Conservation (phyloP, 1,139 yeast genomes). For the Candida pseudocylindracea region DNA sequence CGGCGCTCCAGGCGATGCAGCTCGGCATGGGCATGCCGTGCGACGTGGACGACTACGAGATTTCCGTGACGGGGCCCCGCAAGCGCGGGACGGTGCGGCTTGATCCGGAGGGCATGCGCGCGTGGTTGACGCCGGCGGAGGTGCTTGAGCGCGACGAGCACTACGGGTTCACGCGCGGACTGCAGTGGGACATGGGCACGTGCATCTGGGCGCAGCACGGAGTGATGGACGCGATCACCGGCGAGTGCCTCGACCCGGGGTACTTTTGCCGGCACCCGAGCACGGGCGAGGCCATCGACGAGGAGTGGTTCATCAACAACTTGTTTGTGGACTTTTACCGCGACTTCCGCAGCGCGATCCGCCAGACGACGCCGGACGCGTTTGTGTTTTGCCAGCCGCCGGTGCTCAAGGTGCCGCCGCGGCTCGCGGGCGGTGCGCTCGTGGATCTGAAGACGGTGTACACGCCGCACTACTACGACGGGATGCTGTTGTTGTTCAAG, state of each 20-base stretch:
- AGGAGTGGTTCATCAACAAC: constrained; percentile 36
- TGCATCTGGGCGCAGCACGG: constrained; percentile 45
- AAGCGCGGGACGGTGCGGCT: constrained; percentile 29
- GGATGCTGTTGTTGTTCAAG: constrained; percentile 77
- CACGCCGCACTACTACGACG: constrained; percentile 86
- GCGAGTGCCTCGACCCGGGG: constrained; percentile 10
- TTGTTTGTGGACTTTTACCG: constrained; percentile 38
- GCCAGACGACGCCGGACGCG: constrained; percentile 20
- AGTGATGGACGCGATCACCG: constrained; percentile 14
- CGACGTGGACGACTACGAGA: constrained; percentile 41
- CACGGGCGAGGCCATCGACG: constrained; percentile 14
- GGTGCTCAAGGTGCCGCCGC: constrained; percentile 62
- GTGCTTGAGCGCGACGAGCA: constrained; percentile 22
- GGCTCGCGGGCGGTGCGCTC: constrained; percentile 25
- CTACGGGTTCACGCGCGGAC: constrained; percentile 44
- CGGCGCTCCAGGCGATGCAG: constrained; percentile 31
- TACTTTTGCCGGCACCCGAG: constrained; percentile 9
- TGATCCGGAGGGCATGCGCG: constrained; percentile 44
- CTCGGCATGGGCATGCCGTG: constrained; percentile 56
- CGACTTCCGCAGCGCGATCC: constrained; percentile 21
- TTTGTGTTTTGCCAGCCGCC: constrained; percentile 67
- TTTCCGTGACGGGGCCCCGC: constrained; percentile 54
- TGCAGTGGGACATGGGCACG: constrained; percentile 42
- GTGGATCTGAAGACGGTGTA: constrained; percentile 47
- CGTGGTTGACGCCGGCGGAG: constrained; percentile 38